Percentiles rank a stretch among this genome's conserved stretches.
Conservation (phyloP, 805 yeast genomes). For the Lipomyces chichibuensis region DNA sequence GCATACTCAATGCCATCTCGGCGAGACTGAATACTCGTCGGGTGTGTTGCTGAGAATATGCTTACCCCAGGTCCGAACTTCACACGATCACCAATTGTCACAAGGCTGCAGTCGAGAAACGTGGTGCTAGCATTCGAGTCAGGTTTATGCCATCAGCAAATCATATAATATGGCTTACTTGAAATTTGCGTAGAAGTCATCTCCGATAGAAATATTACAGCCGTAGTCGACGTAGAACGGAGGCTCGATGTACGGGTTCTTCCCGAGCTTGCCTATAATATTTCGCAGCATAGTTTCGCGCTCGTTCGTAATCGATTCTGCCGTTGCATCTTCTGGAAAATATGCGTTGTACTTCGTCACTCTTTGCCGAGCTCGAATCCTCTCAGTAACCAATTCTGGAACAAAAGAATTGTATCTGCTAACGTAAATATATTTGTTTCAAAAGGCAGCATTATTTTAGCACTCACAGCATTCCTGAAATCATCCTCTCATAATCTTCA, state of each 20-base stretch:
- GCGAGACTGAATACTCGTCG: slow-evolving; percentile 54
- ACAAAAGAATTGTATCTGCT: slow-evolving; percentile 46
- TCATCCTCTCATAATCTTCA: slow-evolving; percentile 59
- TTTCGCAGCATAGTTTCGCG: slow-evolving; percentile 46
- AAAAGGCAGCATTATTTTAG: not conserved
- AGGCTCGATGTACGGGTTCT: slow-evolving; percentile 53
- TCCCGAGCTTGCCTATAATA: slow-evolving; percentile 56
- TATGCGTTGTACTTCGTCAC: slow-evolving; percentile 41
- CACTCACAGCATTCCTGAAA: slow-evolving; percentile 50
- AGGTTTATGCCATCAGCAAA: not conserved
- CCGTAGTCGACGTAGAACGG: slow-evolving; percentile 72
- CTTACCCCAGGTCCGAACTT: slow-evolving; percentile 61
- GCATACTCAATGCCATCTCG: slow-evolving; percentile 56
- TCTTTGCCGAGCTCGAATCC: slow-evolving; percentile 41
- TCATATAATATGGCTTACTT: slow-evolving; percentile 22
- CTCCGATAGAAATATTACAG: slow-evolving; percentile 60
- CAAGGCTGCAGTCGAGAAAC: slow-evolving; percentile 62
- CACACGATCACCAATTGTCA: slow-evolving; percentile 63
- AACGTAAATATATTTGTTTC: not conserved
- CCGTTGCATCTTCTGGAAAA: slow-evolving; percentile 37
- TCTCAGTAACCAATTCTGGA: slow-evolving; percentile 40
- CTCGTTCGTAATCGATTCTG: slow-evolving; percentile 44
- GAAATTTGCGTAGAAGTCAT: slow-evolving; percentile 63
- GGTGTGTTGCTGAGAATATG: slow-evolving; percentile 64
- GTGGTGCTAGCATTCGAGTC: slow-evolving; percentile 35